Conservation (phyloP, 1,139 yeast species). For the Arxiozyma slooffiae region DNA sequence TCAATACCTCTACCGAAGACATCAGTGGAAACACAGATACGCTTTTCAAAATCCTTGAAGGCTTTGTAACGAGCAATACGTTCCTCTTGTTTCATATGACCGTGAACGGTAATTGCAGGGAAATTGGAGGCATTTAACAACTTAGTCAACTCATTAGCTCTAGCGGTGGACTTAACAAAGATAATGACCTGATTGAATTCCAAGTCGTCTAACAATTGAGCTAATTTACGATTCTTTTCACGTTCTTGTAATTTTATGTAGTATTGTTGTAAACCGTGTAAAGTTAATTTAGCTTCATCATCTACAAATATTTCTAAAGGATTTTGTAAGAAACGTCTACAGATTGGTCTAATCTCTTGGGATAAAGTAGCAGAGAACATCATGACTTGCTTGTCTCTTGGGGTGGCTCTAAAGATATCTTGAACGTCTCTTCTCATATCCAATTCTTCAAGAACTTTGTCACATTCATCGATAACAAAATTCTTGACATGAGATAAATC, state of each 20-base stretch:
- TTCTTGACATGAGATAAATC: constrained; percentile 86
- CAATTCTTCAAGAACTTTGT: constrained; percentile 83
- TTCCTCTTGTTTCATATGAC: constrained; percentile 94
- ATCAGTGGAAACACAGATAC: constrained; percentile 97
- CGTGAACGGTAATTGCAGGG: constrained; percentile 96
- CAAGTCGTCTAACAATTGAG: constrained; percentile 84
- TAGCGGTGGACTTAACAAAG: constrained; percentile 82
- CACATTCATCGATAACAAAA: constrained; percentile 97
- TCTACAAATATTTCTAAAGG: constrained; percentile 96
- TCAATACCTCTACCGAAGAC: constrained; percentile 99
- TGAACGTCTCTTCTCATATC: constrained; percentile 99
- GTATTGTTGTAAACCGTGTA: constrained; percentile 97
- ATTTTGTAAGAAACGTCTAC: constrained; percentile 96
- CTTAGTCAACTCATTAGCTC: constrained; percentile 88
- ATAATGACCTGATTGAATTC: constrained; percentile 98
- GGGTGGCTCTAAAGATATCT: constrained; percentile 94
- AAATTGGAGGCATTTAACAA: constrained; percentile 86
- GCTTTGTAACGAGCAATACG: constrained; percentile 94
- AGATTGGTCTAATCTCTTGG: constrained; percentile 89
- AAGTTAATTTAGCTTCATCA: constrained; percentile 93
- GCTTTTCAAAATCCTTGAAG: constrained; percentile 95
- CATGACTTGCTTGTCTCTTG: constrained; percentile 98
- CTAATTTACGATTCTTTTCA: constrained; percentile 88
- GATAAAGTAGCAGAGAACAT: constrained; percentile 97
- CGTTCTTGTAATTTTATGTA: constrained; percentile 80